phyloP scores from a whole-genome alignment of 1,139 yeast genomes.

The Ogataea hybrid region DNA sequence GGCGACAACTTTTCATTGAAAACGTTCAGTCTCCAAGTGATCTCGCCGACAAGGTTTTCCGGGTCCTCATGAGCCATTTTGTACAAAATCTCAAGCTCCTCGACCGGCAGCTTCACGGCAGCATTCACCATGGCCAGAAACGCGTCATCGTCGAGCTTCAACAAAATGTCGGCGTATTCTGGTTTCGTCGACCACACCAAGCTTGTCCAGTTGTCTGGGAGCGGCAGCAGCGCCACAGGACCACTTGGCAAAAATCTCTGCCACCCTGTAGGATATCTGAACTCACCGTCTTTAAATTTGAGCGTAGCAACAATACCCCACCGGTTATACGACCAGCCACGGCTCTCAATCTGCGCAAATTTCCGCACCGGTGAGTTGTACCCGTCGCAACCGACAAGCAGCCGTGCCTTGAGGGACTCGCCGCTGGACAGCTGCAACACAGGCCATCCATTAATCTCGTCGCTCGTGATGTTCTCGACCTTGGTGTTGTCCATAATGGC shows the following conservation, averaged over 20 bases:
- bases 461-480: constrained; percentile 51
- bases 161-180: constrained; percentile 62
- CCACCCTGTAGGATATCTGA: constrained; percentile 71
- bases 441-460: constrained; percentile 64
- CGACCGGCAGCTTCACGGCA: constrained; percentile 72
- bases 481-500: constrained; percentile 62
- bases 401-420: constrained; percentile 58
- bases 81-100: constrained; percentile 76
- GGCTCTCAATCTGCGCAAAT: constrained; percentile 75
- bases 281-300: constrained; percentile 69
- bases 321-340: constrained; percentile 90
- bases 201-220: constrained; percentile 83
- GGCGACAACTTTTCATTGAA: constrained; percentile 38
- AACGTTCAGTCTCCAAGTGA: constrained; percentile 66
- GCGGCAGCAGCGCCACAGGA: constrained; percentile 87
- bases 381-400: constrained; percentile 94
- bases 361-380: constrained; percentile 89
- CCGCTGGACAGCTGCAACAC: constrained; percentile 69
- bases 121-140: constrained; percentile 80
- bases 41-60: constrained; percentile 56
- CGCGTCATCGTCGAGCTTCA: constrained; percentile 55
- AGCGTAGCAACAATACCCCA: constrained; percentile 92
- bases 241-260: constrained; percentile 92
- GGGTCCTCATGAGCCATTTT: constrained; percentile 50
- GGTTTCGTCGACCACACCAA: constrained; percentile 93